Evolutionary conservation across 2,329 filamentous ascomycete genomes (phyloP).

Genomic region (Cladosporium sp.): DNA sequence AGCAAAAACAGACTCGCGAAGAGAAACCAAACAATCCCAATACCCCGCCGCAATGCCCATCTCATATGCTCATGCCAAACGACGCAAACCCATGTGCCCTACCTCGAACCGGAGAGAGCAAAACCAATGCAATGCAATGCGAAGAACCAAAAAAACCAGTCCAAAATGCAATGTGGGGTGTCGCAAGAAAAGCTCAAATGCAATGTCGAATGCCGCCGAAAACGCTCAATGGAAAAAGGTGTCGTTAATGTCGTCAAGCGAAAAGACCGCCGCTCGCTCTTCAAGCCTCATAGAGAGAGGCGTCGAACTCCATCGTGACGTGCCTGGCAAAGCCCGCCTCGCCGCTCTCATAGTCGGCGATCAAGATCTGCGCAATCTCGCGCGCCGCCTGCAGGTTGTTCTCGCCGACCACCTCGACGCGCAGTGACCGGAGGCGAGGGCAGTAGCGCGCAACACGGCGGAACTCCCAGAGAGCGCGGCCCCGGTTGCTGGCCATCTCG

Average conservation of each 20-base stretch:
- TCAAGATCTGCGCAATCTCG: not conserved
- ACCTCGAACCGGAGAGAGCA: not conserved
- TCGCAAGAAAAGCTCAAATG: not conserved
- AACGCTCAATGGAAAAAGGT: not conserved
- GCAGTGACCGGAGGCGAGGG: not conserved
- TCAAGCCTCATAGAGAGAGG: not conserved
- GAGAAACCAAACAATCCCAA: not conserved
- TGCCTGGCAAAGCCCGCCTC: not conserved
- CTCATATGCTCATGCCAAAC: not conserved
- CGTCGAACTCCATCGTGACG: not conserved
- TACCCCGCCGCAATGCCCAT: not conserved
- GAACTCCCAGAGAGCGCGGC: not conserved
- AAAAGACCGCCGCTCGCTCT: not conserved
- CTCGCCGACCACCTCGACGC: conserved; percentile 11
- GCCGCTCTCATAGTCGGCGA: not conserved
- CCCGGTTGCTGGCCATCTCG: not conserved
- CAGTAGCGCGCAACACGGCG: not conserved
- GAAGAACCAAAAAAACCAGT: not conserved
- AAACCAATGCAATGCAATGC: not conserved
- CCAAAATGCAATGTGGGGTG: not conserved
- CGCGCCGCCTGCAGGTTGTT: not conserved
- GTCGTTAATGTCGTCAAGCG: not conserved
- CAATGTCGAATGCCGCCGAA: not conserved
- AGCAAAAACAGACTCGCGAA: not conserved
- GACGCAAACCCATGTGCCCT: not conserved